Evolutionary conservation across 768 basidiomycete species (phyloP), one percentile per base, ranked within the genome.

Genomic region (Leccinum disarticulatum): DNA sequence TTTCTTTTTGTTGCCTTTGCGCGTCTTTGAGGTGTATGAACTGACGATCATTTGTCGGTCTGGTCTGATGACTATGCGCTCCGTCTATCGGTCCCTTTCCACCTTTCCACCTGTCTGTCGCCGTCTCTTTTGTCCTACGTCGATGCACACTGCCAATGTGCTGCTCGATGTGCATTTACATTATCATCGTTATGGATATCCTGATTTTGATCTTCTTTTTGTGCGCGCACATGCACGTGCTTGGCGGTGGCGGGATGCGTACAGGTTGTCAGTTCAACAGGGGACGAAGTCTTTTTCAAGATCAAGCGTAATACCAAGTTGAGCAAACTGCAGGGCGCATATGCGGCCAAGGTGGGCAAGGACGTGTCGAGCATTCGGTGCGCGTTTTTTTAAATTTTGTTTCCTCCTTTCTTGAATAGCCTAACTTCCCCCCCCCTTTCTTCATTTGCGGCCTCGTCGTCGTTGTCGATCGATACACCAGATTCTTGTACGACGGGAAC

Each of bases 281-380:
- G 91, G 58, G 91, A 95, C 35, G 93, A 95, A 73, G 91, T 96
- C 28, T 96, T 90, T 77, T 97, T 97, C 83, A 96, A 97, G 83
- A 95, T 97, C 78, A 97, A 95, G 78, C 85, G 89, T 70, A 90
- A 83, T 75, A 95, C 94, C 48, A 94, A 90, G 79, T 77, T 97
- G 66, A 90, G 86, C 81, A 97, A 96, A 79, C 83, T 96, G 27
- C 91, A 94, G 72, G 90, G 86, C 61, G 94, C 94, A 48, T 97
- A 97, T 75, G 94, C 94, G 57, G 85, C 80, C 72, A 94, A 95
- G 70, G 93, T 96, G 15, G 94, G 94, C 59, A 94, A 94, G 74
- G 93, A 95, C 64, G 88, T 93, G 19, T 65, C 70, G 64, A 90
- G 87, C 69, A 95, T 97, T 70, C 89, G 94, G 94, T 96, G 65